Evolutionary conservation across 148 eudicot species (phyloP).

Genomic region (Heliamphora exappendiculata): DNA sequence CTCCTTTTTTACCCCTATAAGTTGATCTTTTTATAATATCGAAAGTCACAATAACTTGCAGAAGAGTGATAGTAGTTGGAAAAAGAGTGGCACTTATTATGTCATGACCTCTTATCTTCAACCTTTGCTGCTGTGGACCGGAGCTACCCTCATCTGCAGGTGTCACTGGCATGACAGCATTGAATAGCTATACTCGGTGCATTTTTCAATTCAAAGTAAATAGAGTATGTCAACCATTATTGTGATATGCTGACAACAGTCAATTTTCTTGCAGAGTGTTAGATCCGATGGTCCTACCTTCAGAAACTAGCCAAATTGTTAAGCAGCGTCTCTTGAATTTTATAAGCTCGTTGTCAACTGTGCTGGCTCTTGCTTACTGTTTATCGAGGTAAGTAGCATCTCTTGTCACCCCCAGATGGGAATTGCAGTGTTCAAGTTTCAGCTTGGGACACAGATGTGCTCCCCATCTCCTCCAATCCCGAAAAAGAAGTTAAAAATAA

Average conservation of each 20-base stretch:
- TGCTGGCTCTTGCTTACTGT: conserved; percentile 75
- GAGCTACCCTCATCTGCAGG: conserved; percentile 85
- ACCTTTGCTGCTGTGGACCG: conserved; percentile 85
- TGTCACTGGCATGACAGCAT: conserved; percentile 16
- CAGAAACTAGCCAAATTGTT: conserved; percentile 74
- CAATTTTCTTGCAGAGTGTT: conserved; percentile 46
- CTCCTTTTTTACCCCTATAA: neutral
- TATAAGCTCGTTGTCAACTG: conserved; percentile 82
- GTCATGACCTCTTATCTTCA: conserved; percentile 75
- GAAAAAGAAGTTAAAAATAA: neutral
- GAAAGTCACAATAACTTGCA: conserved; percentile 24
- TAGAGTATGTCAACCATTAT: neutral
- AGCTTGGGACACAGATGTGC: neutral
- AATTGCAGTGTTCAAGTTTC: neutral
- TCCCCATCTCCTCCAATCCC: too few relatives aligned
- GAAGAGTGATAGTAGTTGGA: conserved; percentile 77
- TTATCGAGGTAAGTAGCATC: conserved; percentile 51
- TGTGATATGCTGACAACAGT: neutral
- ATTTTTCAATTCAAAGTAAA: conserved; percentile 1
- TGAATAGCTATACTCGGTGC: neutral
- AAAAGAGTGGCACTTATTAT: conserved; percentile 63
- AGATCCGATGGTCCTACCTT: conserved; percentile 70
- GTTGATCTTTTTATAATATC: neutral
- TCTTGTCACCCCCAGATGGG: neutral
- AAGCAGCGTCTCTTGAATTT: conserved; percentile 72